Base-by-base conservation (phyloP, 257 asterid genomes). In the Leptodermis oblonga region DNA sequence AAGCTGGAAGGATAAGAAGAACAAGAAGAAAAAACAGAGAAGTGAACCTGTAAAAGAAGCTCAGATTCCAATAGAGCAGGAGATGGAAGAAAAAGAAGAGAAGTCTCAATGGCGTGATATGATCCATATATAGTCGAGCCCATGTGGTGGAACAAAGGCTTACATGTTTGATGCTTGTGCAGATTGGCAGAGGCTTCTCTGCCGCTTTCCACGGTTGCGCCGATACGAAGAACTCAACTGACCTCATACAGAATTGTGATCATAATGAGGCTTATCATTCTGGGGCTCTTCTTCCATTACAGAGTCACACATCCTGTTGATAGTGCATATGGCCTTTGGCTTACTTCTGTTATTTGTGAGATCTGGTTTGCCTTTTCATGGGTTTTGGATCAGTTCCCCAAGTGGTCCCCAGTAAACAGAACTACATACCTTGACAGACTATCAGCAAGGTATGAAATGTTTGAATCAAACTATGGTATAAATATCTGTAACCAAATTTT, bases 301-400 rank as follows among this genome's bases (percentile, higher is more conserved):
- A 90, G 99, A 70, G 87, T 94, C 9, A 94, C 97, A 15, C 79
- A 94, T 78, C 97, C 99, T 0, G 99, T 94, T 33, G 97, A 91
- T 14, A 88, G 95, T 59, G 97, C 99, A 33, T 83, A 83, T 62
- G 89, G 88, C 14, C 82, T 94, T 22, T 94, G 99, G 99, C 88
- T 94, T 64, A 87, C 91, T 59, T 94, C 99, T 6, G 97, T 94
- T 45, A 87, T 91, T 37, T 94, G 97, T 73, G 99, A 94, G 89
- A 88, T 94, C 66, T 94, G 99, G 99, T 91, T 94, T 58, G 99
- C 97, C 0, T 79, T 94, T 65, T 91, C 97, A 0, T 94, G 99
- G 99, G 82, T 94, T 46, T 83, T 94, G 48, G 99, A 94, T 87
- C 99, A 94, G 85, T 94, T 94, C 84, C 99, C 97, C 26, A 94